Base-by-base conservation (phyloP, 176 grass and related monocot genomes). In the Panicum miliaceum region DNA sequence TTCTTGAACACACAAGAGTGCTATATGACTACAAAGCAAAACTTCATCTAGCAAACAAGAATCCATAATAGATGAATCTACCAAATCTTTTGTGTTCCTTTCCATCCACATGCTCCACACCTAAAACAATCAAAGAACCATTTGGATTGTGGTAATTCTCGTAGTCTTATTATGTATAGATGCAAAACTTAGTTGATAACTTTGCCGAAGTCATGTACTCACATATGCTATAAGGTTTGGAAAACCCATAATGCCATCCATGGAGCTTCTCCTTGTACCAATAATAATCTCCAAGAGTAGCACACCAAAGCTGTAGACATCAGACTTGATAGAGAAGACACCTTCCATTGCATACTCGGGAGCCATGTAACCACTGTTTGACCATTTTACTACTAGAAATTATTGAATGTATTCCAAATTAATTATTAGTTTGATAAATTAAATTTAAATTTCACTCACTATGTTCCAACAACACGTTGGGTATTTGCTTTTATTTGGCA, bases 1-100 rank as follows among this genome's bases (percentile, higher is more conserved):
- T 61, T 89, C 87, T 47, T 89, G 81, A 35, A 85, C 87, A 27
- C 87, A 89, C 42, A 89, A 68, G 51, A 89, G 81, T 7, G 32
- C 69, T 60, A 85, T 41, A 1, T 89, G 79, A 78, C 79, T 85
- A 66, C 76, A 89, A 67, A 69, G 64, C 12, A 64, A 46, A 50
- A 81, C 76, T 67, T 81, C 87, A 34, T 43, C 69, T 20, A 70
- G 23, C 4, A 71, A 70, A 71, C 76, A 90, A 26, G 75, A 36
- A 7, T 86, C 68, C 59, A 47, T 78, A 42, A 90, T 86, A 69
- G 60, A 81, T 56, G 83, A 53, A 13, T 90, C 82, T 6, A 62
- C 66, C 12, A 90, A 74, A 18, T 86, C 77, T 25, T 65, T 60
- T 47, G 37, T 26, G 8, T 79, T 90, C 35, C 68, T 71, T 56